These are phyloP conservation scores for Xylaria arbuscula DNA, from an alignment of 2,329 filamentous ascomycete species.

Conservation along the genomic window DNA sequence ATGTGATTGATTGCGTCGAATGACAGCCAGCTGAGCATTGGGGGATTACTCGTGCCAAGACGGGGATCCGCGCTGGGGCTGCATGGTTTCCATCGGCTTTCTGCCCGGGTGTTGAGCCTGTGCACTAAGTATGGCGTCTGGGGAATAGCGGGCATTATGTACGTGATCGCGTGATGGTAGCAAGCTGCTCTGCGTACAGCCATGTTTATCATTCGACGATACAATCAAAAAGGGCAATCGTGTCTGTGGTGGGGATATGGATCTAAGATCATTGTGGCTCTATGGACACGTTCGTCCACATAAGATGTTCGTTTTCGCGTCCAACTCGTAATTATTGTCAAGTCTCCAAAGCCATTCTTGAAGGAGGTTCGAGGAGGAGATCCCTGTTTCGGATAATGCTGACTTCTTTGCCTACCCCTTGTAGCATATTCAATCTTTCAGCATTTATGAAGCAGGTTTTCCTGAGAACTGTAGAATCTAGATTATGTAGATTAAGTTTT, in stretches of 20 bases:
- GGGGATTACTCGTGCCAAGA: slow-evolving; percentile 36
- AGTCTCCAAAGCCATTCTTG: no score
- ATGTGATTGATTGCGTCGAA: slow-evolving; percentile 28
- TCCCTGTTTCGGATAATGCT: no score
- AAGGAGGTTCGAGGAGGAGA: no score
- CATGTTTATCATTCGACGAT: background rate
- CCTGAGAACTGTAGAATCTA: no score
- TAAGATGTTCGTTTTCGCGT: no score
- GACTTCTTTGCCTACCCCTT: no score
- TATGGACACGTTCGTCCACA: background rate
- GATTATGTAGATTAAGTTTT: no score
- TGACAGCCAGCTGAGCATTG: slow-evolving; percentile 25
- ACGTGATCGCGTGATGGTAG: slow-evolving; percentile 45
- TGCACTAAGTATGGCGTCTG: slow-evolving; percentile 24
- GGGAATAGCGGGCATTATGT: slow-evolving; percentile 39
- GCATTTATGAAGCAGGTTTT: no score
- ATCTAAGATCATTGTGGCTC: background rate
- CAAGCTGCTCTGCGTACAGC: background rate
- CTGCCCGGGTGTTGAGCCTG: slow-evolving; percentile 45
- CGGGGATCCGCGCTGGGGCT: slow-evolving; percentile 17
- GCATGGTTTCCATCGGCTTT: slow-evolving; percentile 39
- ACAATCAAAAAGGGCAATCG: slow-evolving; percentile 2
- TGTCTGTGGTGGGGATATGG: background rate
- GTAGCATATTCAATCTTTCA: no score
- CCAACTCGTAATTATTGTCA: no score